A percentile compares a stretch with the other conserved stretches of the same genome.
Conservation (phyloP, 768 basidiomycete genomes). For the Phanerochaete carnosa region DNA sequence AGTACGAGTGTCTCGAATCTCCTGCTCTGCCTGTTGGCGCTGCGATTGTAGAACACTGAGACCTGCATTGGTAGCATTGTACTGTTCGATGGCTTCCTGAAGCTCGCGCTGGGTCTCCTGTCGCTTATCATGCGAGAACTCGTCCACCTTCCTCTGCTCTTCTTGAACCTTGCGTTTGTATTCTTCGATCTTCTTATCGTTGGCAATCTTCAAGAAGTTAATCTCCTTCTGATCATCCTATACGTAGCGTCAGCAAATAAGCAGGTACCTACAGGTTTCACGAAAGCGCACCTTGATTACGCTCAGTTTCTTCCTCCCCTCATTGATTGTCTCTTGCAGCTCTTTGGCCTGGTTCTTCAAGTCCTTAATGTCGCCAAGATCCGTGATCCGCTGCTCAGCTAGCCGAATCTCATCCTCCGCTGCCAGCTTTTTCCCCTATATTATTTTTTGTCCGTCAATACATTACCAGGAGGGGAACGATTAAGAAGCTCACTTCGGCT, state of each 20-base stretch:
- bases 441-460: background rate
- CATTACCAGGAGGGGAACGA: background rate
- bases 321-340: background rate
- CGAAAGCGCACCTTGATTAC: slow-evolving; percentile 47
- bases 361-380: slow-evolving; percentile 45
- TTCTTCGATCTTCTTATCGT: slow-evolving; percentile 31
- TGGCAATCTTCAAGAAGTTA: slow-evolving; percentile 34
- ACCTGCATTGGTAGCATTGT: slow-evolving; percentile 36
- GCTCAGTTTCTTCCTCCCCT: background rate
- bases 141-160: slow-evolving; percentile 52
- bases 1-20: background rate
- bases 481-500: slow-evolving; percentile 33
- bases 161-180: slow-evolving; percentile 46
- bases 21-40: slow-evolving; percentile 5
- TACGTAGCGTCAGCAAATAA: slow-evolving; percentile 1
- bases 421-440: slow-evolving; percentile 31
- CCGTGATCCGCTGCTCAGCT: slow-evolving; percentile 37
- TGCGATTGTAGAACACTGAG: slow-evolving; percentile 8
- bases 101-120: slow-evolving; percentile 55
- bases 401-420: slow-evolving; percentile 34
- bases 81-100: slow-evolving; percentile 38
- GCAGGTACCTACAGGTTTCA: too few species aligned
- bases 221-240: slow-evolving; percentile 54
- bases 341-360: slow-evolving; percentile 13
- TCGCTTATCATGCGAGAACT: slow-evolving; percentile 58